A percentile compares a stretch with the other conserved stretches of the same genome.
These are phyloP conservation scores for Annona squamosa DNA, from an alignment of 164 flowering plant species.

Conservation along the genomic window DNA sequence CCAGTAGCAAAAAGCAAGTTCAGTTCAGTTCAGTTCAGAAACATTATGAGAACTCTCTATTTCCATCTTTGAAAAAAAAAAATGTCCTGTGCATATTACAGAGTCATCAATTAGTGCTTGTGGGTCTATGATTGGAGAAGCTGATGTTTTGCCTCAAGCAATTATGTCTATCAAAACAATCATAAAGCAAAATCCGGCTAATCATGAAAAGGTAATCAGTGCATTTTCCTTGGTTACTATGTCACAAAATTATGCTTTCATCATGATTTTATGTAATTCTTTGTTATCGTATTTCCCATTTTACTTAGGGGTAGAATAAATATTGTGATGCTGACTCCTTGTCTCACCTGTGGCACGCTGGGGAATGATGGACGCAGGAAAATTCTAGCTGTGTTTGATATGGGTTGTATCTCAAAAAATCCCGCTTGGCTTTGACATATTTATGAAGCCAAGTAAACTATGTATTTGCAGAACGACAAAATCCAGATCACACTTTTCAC, in stretches of 20 bases:
- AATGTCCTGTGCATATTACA: constrained; percentile 19
- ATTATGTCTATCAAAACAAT: constrained; percentile 67
- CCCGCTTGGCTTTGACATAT: too few relatives aligned
- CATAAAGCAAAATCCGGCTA: constrained; percentile 56
- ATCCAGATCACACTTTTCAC: too few relatives aligned
- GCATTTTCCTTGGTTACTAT: neutral
- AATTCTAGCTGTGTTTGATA: neutral
- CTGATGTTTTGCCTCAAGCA: constrained; percentile 65
- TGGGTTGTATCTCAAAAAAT: neutral
- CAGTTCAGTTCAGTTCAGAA: neutral
- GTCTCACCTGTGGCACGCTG: neutral
- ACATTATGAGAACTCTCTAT: neutral
- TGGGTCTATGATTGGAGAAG: constrained; percentile 51
- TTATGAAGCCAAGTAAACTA: too few relatives aligned
- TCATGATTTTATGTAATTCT: neutral
- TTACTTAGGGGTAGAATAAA: neutral
- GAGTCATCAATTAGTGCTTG: constrained; percentile 35
- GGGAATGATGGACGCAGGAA: neutral
- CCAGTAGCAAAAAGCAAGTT: neutral
- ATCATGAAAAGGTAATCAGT: constrained; percentile 64
- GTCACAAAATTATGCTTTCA: neutral
- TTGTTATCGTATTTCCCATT: neutral
- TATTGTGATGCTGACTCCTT: neutral
- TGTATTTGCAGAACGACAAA: too few relatives aligned
- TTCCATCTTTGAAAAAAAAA: neutral